phyloP scores from a whole-genome alignment of 2,329 filamentous ascomycete species.

The Westerdykella aurantiaca region DNA sequence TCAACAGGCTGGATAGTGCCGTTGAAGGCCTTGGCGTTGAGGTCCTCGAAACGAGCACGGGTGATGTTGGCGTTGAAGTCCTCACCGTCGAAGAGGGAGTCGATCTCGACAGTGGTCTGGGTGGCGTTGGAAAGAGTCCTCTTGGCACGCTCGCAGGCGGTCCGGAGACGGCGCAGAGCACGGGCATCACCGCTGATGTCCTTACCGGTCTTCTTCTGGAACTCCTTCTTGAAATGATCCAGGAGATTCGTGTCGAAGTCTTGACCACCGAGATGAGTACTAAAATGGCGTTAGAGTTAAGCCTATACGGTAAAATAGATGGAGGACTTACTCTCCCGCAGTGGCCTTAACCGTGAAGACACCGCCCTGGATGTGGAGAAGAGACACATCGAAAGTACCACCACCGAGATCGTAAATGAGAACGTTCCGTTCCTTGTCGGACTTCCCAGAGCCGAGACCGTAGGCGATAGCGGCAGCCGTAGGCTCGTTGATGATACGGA shows the following conservation, averaged over 20 bases:
- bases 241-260: slow-evolving; percentile 96
- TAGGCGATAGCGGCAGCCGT: slow-evolving; percentile 98
- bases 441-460: slow-evolving; percentile 91
- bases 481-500: slow-evolving; percentile 99
- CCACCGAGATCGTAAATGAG: slow-evolving; percentile 99
- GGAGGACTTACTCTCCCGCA: slow-evolving; percentile 62
- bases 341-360: slow-evolving; percentile 99
- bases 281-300: background rate
- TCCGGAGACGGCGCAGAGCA: slow-evolving; percentile 91
- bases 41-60: slow-evolving; percentile 96
- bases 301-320: background rate
- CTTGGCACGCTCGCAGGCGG: slow-evolving; percentile 99
- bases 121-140: slow-evolving; percentile 95
- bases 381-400: slow-evolving; percentile 99
- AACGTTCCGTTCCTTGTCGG: slow-evolving; percentile 96
- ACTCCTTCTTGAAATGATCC: slow-evolving; percentile 95
- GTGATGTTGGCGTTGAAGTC: slow-evolving; percentile 97
- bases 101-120: slow-evolving; percentile 96
- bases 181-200: slow-evolving; percentile 75
- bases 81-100: slow-evolving; percentile 96
- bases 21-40: slow-evolving; percentile 92
- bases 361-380: slow-evolving; percentile 97
- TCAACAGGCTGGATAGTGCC: slow-evolving; percentile 92
- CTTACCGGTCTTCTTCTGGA: slow-evolving; percentile 73
- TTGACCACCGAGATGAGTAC: slow-evolving; percentile 85